Evolutionary conservation across 306 rosid genomes (phyloP).

Genomic region (Neltuma alba): DNA sequence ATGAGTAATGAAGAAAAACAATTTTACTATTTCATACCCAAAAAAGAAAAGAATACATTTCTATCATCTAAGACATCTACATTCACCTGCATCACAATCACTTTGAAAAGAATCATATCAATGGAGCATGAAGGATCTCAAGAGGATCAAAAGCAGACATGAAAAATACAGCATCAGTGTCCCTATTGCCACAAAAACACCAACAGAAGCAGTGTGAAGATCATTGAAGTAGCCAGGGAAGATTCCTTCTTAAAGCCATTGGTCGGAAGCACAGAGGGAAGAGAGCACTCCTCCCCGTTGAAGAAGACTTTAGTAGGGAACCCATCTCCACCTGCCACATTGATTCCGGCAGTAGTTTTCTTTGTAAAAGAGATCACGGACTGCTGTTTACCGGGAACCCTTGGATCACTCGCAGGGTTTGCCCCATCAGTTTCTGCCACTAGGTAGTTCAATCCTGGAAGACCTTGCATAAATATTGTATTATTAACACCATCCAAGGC

Average conservation of each 20-base stretch:
- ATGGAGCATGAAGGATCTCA: slow-evolving; percentile 1
- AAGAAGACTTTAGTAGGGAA: slow-evolving; percentile 89
- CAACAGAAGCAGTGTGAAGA: slow-evolving; percentile 40
- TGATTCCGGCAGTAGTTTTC: slow-evolving; percentile 60
- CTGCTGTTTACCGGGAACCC: slow-evolving; percentile 93
- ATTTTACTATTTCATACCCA: not conserved
- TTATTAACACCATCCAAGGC: slow-evolving; percentile 43
- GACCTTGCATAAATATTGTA: slow-evolving; percentile 88
- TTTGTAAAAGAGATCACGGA: slow-evolving; percentile 79
- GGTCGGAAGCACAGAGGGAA: slow-evolving; percentile 66
- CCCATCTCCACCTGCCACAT: slow-evolving; percentile 72
- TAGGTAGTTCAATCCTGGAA: slow-evolving; percentile 70
- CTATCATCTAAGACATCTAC: slow-evolving; percentile 11
- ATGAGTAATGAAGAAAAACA: not conserved
- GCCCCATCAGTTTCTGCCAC: slow-evolving; percentile 73
- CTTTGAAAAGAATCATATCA: slow-evolving; percentile 34
- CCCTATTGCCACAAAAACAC: slow-evolving; percentile 45
- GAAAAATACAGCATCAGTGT: slow-evolving; percentile 21
- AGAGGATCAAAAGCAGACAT: not conserved
- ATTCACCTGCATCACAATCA: slow-evolving; percentile 3
- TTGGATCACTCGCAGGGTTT: slow-evolving; percentile 67
- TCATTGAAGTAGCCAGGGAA: slow-evolving; percentile 34
- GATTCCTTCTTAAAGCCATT: slow-evolving; percentile 45
- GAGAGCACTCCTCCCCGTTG: slow-evolving; percentile 89
- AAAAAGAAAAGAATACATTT: not conserved